A percentile compares a stretch with the other conserved stretches of the same genome.
phyloP scores from a whole-genome alignment of 148 eudicot genomes.

The Dianthus caryophyllus region DNA sequence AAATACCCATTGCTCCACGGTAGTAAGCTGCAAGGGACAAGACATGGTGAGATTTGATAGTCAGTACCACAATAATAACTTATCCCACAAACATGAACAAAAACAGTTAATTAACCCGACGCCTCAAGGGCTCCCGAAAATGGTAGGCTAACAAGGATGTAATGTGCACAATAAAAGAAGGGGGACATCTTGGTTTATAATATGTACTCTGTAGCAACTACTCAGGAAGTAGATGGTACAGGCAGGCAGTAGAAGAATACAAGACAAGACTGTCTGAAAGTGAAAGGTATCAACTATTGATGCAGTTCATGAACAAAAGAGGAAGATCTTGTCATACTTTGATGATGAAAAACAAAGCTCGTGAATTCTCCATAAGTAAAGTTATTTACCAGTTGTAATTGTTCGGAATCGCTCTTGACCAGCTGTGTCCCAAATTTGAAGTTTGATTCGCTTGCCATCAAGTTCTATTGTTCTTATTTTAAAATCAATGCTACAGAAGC shows the following conservation, averaged over 20 bases:
- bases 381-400: slow-evolving; percentile 58
- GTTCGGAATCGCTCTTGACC: slow-evolving; percentile 83
- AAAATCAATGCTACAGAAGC: slow-evolving; percentile 54
- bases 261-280: not conserved
- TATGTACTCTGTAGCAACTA: not conserved
- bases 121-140: not conserved
- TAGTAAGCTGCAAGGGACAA: slow-evolving; percentile 57
- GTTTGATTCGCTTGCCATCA: slow-evolving; percentile 69
- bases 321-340: not conserved
- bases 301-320: not conserved
- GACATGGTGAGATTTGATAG: slow-evolving; percentile 1
- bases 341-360: not conserved
- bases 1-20: slow-evolving; percentile 90
- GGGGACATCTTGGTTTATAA: not conserved
- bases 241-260: not conserved
- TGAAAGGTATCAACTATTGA: not conserved
- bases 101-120: not conserved
- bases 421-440: slow-evolving; percentile 87
- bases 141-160: too few species aligned
- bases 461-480: slow-evolving; percentile 80
- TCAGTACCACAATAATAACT: not conserved
- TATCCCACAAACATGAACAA: not conserved
- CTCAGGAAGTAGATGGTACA: not conserved
- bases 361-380: slow-evolving; percentile 7
- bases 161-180: too few species aligned